Evolutionary conservation across 1,284 basidiomycete genomes (phyloP).

Genomic region (Rhodotorula sp.): DNA sequence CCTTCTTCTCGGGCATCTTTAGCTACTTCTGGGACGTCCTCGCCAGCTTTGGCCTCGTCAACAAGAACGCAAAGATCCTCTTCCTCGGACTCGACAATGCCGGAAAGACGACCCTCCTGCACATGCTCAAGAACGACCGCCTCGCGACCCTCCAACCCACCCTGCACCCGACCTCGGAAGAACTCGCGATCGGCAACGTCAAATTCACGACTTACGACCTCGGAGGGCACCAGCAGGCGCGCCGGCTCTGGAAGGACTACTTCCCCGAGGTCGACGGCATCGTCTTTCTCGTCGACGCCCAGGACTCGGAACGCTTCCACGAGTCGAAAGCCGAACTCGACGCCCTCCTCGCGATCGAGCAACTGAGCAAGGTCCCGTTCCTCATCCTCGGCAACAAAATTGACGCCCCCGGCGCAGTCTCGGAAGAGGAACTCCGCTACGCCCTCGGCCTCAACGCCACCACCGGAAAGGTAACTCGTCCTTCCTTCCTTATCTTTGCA

Average conservation of each 20-base stretch:
- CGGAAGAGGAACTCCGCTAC: slow-evolving; percentile 95
- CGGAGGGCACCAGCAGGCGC: slow-evolving; percentile 95
- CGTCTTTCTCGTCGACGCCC: slow-evolving; percentile 95
- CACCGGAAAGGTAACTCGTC: slow-evolving; percentile 80
- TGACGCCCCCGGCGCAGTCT: slow-evolving; percentile 94
- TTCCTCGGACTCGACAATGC: slow-evolving; percentile 90
- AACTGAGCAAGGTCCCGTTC: slow-evolving; percentile 94
- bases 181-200: slow-evolving; percentile 96
- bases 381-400: slow-evolving; percentile 99
- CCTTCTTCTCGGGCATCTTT: slow-evolving; percentile 40
- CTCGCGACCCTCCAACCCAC: slow-evolving; percentile 97
- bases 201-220: slow-evolving; percentile 99
- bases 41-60: slow-evolving; percentile 82
- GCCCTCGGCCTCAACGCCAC: slow-evolving; percentile 96
- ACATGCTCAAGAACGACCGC: slow-evolving; percentile 99
- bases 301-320: slow-evolving; percentile 91
- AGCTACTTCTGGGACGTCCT: slow-evolving; percentile 96
- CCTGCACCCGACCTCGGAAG: slow-evolving; percentile 98
- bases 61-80: slow-evolving; percentile 99
- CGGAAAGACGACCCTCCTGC: slow-evolving; percentile 98
- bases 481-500: background rate
- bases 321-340: slow-evolving; percentile 98
- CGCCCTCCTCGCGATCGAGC: slow-evolving; percentile 88
- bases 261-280: slow-evolving; percentile 99
- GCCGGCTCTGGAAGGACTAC: slow-evolving; percentile 98